phyloP scores from a whole-genome alignment of 768 basidiomycete genomes.

The Pleurotus sapidus region DNA sequence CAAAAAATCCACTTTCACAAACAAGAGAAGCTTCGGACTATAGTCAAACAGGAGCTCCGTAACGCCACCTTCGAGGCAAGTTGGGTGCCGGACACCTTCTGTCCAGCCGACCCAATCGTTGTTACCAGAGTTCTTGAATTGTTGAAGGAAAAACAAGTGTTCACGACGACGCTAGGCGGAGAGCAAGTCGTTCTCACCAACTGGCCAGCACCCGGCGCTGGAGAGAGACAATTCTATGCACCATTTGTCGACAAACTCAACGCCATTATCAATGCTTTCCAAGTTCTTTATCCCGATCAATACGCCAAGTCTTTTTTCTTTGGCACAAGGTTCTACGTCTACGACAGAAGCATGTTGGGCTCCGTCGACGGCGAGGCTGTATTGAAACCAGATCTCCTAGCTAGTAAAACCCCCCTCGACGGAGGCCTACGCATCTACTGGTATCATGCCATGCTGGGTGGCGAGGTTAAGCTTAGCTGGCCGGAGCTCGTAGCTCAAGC shows the following conservation, averaged over 20 bases:
- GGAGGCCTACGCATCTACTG: background rate
- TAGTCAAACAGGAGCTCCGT: background rate
- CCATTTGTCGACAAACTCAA: background rate
- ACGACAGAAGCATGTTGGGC: background rate
- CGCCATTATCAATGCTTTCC: background rate
- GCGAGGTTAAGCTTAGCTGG: constrained; percentile 3
- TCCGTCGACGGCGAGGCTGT: background rate
- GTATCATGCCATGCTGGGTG: background rate
- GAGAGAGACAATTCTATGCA: constrained; percentile 3
- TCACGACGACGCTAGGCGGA: no score
- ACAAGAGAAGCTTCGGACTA: background rate
- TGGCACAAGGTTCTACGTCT: background rate
- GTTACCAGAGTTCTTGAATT: no score
- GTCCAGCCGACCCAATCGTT: background rate
- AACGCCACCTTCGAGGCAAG: background rate
- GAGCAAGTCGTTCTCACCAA: background rate
- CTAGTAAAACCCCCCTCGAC: no score
- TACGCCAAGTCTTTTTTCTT: background rate
- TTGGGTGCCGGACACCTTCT: background rate
- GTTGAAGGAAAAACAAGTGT: no score
- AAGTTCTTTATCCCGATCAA: background rate
- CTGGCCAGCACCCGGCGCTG: background rate
- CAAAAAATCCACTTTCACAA: background rate
- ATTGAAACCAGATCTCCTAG: constrained; percentile 1
- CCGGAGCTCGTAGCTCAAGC: background rate